Evolutionary conservation across 2,329 filamentous ascomycete genomes (phyloP).

Genomic region (Alternaria tenuissima): DNA sequence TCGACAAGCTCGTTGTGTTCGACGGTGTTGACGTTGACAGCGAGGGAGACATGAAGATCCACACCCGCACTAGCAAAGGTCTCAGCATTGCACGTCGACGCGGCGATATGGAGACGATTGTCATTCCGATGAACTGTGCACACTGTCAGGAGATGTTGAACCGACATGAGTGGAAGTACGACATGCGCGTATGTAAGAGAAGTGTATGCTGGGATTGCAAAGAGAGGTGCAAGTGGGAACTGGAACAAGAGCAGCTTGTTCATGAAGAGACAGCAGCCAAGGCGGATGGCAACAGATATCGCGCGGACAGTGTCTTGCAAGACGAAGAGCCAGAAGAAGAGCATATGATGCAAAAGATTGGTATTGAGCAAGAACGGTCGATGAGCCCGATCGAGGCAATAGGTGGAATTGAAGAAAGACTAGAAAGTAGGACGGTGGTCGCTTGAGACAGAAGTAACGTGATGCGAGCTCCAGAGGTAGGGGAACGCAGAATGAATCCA

Average conservation of each 20-base stretch:
- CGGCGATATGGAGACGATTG: slow-evolving; percentile 40
- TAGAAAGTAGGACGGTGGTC: neutral
- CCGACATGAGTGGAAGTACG: slow-evolving; percentile 46
- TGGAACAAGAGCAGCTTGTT: neutral
- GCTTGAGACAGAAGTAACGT: neutral
- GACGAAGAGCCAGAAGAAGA: slow-evolving; percentile 28
- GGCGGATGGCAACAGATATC: slow-evolving; percentile 30
- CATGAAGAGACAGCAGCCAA: neutral
- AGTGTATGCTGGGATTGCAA: slow-evolving; percentile 47
- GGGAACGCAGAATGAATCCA: too few relatives aligned
- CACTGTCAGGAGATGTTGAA: slow-evolving; percentile 48
- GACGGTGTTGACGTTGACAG: slow-evolving; percentile 33
- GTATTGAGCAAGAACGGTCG: slow-evolving; percentile 25
- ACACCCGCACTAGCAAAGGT: slow-evolving; percentile 42
- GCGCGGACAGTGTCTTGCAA: slow-evolving; percentile 45
- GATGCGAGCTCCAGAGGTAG: accelerated
- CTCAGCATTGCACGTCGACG: slow-evolving; percentile 39
- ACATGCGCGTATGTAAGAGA: slow-evolving; percentile 43
- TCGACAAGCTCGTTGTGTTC: slow-evolving; percentile 46
- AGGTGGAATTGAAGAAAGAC: slow-evolving; percentile 30
- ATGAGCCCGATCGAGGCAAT: slow-evolving; percentile 27
- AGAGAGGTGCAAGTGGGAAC: slow-evolving; percentile 45
- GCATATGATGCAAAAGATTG: slow-evolving; percentile 33
- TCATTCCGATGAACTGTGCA: slow-evolving; percentile 42
- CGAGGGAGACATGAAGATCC: slow-evolving; percentile 23